phyloP scores from a whole-genome alignment of 108 stramenopile genomes.

The Conticribra weissflogii region DNA sequence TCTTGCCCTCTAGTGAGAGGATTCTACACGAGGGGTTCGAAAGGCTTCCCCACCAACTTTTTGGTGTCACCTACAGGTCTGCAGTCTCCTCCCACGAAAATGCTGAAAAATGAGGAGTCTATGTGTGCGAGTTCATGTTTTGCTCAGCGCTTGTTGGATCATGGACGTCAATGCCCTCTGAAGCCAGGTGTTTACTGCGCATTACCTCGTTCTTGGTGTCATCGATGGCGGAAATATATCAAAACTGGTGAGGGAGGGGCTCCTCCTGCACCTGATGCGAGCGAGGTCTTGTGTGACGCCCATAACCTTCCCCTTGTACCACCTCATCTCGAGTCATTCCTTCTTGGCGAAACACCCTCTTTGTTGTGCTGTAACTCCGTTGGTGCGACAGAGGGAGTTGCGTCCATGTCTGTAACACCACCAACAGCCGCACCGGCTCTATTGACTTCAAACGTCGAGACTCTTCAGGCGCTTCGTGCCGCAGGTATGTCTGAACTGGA shows the following conservation, averaged over 20 bases:
- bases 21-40: slow-evolving; percentile 66
- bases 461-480: slow-evolving; percentile 59
- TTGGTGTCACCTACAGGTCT: slow-evolving; percentile 30
- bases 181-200: slow-evolving; percentile 69
- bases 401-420: slow-evolving; percentile 30
- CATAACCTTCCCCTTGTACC: slow-evolving; percentile 79
- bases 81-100: neutral
- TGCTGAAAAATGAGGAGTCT: neutral
- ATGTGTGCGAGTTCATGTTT: neutral
- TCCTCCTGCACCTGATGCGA: slow-evolving; percentile 73
- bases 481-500: slow-evolving; percentile 67
- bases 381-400: neutral
- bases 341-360: slow-evolving; percentile 62
- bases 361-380: slow-evolving; percentile 45
- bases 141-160: neutral
- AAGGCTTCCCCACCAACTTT: slow-evolving; percentile 63
- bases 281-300: slow-evolving; percentile 72
- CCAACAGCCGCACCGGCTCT: slow-evolving; percentile 24
- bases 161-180: slow-evolving; percentile 58
- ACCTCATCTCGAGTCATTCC: slow-evolving; percentile 78
- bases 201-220: slow-evolving; percentile 79
- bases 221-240: slow-evolving; percentile 82
- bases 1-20: slow-evolving; percentile 69
- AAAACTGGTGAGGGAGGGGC: slow-evolving; percentile 83
- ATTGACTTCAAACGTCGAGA: slow-evolving; percentile 37